Base-by-base conservation (phyloP, 2,329 filamentous ascomycete species). In the Microthyrium microscopicum region DNA sequence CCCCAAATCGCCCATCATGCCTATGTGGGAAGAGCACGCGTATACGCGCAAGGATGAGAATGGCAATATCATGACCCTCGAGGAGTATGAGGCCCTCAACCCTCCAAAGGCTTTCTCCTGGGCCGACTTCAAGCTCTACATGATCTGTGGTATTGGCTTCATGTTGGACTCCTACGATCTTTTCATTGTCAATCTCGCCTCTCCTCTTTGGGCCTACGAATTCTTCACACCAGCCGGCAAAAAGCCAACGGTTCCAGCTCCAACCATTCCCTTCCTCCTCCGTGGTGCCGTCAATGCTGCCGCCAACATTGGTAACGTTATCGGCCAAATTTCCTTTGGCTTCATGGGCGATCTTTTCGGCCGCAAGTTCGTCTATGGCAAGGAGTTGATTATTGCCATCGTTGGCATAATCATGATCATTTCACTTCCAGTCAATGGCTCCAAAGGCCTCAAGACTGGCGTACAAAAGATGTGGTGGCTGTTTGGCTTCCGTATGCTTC, bases 61-160 rank as follows among this genome's bases (percentile, higher is more conserved):
- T 31, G 38, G 38, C 35, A 38, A 40, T 26, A 35, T 40, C 27
- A 24, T 40, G 24, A 26, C 38, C 28, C 35, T 40, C 30, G 38
- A 40, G 31, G 38, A 40, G 31, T 40, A 40, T 30, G 35, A 40
- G 27, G 31, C 29, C 17, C 13, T 16, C 13, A 22, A 40, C 31
- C 20, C 29, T 12, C 5, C 11, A 11, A 38, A 31, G 20, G 35
- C 20, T 26, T 37, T 40, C 25, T 25, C 35, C 15, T 26, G 21
- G 31, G 35, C 35, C 31, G 38, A 40, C 35, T 36, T 40, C 34
- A 40, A 40, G 36, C 38, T 40, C 6, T 40, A 40, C 25, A 20
- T 21, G 31, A 40, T 40, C 20, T 40, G 38, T 17, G 37, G 37
- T 30, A 35, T 39, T 3, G 37, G 37, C 26, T 39, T 39, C 35